These are phyloP conservation scores for Vigna hirtella DNA, from an alignment of 306 rosid species.

Conservation along the genomic window DNA sequence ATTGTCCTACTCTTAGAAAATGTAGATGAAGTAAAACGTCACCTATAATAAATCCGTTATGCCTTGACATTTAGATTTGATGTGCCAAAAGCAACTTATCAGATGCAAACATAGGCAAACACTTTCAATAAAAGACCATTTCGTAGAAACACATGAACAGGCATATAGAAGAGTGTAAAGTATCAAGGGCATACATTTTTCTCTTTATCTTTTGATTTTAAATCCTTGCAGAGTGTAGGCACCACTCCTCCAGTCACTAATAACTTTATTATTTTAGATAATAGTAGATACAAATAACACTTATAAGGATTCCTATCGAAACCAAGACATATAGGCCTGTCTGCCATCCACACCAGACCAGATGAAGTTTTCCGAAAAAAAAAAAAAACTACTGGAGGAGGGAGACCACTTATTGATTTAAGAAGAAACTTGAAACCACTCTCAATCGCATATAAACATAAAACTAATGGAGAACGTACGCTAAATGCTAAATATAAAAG, in stretches of 20 bases:
- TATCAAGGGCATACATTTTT: neutral
- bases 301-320: neutral
- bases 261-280: neutral
- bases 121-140: constrained; percentile 4
- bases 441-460: neutral
- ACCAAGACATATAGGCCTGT: neutral
- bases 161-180: neutral
- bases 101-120: constrained; percentile 22
- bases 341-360: neutral
- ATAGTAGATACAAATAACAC: neutral
- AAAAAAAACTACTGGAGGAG: neutral
- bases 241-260: neutral
- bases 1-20: neutral
- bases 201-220: neutral
- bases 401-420: neutral
- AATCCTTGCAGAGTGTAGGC: neutral
- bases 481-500: neutral
- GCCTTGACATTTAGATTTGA: neutral
- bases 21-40: constrained; percentile 8
- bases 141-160: neutral
- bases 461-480: neutral
- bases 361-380: no score
- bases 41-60: neutral
- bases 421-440: constrained; percentile 23
- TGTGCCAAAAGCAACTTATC: constrained; percentile 5